Evolutionary conservation across 139 green algal genomes (phyloP).

Genomic region (Picochlorum sp.): DNA sequence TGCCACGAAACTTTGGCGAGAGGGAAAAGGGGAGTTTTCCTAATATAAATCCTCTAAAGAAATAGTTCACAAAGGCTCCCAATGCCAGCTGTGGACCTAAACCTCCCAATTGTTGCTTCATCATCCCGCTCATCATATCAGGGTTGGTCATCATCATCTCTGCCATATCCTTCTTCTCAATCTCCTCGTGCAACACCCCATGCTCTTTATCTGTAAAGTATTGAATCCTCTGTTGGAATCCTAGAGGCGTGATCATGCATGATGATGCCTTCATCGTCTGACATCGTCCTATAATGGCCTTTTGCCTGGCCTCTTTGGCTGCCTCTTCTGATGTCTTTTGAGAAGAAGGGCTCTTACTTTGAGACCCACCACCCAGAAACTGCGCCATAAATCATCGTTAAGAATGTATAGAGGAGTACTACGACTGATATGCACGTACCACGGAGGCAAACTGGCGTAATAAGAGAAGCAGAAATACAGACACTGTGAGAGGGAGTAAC

Average conservation of each 20-base stretch:
- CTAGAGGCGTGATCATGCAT: slow-evolving; percentile 35
- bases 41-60: slow-evolving; percentile 83
- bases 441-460: slow-evolving; percentile 71
- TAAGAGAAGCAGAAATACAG: slow-evolving; percentile 82
- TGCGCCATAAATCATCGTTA: slow-evolving; percentile 5
- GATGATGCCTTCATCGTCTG: slow-evolving; percentile 38
- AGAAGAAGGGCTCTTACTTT: neutral
- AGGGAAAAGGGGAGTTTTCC: slow-evolving; percentile 82
- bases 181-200: slow-evolving; percentile 56
- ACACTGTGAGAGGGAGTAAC: slow-evolving; percentile 76
- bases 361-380: neutral
- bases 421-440: slow-evolving; percentile 15
- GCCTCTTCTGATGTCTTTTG: no score
- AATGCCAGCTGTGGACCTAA: slow-evolving; percentile 63
- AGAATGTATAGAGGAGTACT: neutral
- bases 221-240: slow-evolving; percentile 48
- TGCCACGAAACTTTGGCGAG: slow-evolving; percentile 74
- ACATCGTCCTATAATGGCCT: slow-evolving; percentile 49
- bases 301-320: slow-evolving; percentile 43
- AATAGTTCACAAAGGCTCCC: slow-evolving; percentile 73
- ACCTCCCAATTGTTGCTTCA: slow-evolving; percentile 77
- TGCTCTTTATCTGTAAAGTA: slow-evolving; percentile 58
- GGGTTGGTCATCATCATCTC: slow-evolving; percentile 83
- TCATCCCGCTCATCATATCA: slow-evolving; percentile 78
- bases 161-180: slow-evolving; percentile 47